A percentile compares a stretch with the other conserved stretches of the same genome.
These are phyloP conservation scores for Hypoxylon sp. DNA, from an alignment of 2,329 filamentous ascomycete genomes.

Conservation along the genomic window DNA sequence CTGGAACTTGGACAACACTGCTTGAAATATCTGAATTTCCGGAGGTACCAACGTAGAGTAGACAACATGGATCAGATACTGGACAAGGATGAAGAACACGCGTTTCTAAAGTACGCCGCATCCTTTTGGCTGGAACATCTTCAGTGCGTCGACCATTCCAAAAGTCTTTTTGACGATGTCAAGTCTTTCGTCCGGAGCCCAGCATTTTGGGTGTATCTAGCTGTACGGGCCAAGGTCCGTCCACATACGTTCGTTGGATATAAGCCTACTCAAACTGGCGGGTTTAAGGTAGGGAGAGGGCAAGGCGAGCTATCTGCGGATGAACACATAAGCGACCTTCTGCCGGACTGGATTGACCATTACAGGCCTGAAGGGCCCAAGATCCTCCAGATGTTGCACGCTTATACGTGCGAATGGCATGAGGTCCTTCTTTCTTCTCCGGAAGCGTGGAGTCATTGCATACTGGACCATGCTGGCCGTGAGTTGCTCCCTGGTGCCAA, in stretches of 20 bases:
- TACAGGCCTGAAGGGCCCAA: not conserved
- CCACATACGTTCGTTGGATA: not conserved
- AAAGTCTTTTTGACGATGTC: conserved; percentile 5
- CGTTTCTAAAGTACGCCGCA: conserved; percentile 10
- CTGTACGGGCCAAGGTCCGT: conserved; percentile 1
- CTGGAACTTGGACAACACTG: conserved; percentile 1
- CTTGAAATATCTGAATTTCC: conserved; percentile 4
- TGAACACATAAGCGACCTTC: not conserved
- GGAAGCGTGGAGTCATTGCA: not conserved
- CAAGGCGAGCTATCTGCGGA: conserved; percentile 1
- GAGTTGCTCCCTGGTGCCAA: not conserved
- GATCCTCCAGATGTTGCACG: not conserved
- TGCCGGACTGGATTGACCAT: not conserved
- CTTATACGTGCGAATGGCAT: conserved; percentile 1
- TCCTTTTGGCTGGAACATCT: conserved; percentile 14
- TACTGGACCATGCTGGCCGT: not conserved
- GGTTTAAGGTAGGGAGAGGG: not conserved
- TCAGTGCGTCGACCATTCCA: conserved; percentile 1
- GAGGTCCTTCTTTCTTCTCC: not conserved
- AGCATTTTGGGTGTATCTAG: not conserved
- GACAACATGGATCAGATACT: conserved; percentile 1
- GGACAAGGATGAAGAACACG: conserved; percentile 11
- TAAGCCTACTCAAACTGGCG: not conserved
- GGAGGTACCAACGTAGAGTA: not conserved
- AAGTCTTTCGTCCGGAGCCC: conserved; percentile 1